These are phyloP conservation scores for Aeschynomene evenia DNA, from an alignment of 306 rosid genomes.

Conservation along the genomic window DNA sequence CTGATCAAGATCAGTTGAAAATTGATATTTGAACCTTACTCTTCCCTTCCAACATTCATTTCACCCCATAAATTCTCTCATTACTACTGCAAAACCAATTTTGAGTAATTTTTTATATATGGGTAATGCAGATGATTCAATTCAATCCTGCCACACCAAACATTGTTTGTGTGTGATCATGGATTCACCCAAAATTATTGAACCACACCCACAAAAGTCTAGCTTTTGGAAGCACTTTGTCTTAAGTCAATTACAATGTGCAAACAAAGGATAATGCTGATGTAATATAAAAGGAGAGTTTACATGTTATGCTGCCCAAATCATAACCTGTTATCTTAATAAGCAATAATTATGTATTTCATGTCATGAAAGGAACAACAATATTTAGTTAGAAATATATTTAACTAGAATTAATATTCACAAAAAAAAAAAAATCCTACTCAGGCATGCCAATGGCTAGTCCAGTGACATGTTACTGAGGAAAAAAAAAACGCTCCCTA, in stretches of 20 bases:
- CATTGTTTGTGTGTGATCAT: not conserved
- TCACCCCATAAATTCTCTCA: not conserved
- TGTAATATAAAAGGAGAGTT: not conserved
- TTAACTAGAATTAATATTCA: not conserved
- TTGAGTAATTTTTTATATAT: not conserved
- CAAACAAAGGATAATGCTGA: not conserved
- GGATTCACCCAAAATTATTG: not conserved
- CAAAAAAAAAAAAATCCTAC: not conserved
- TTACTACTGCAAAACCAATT: not conserved
- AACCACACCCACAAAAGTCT: not conserved
- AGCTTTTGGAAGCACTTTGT: not conserved
- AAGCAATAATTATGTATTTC: not conserved
- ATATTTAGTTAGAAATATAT: not conserved
- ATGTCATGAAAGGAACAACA: not conserved
- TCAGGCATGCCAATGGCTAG: not conserved
- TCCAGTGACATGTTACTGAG: not conserved
- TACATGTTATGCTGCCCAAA: not conserved
- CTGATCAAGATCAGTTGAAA: not conserved
- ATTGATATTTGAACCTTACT: not conserved
- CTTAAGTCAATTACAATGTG: not conserved
- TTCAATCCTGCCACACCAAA: not conserved
- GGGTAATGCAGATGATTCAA: not conserved
- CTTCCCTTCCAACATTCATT: not conserved
- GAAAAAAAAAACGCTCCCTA: not conserved
- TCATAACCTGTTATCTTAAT: slow-evolving; percentile 1